A percentile compares a stretch with the other conserved stretches of the same genome.
Evolutionary conservation across 805 yeast species (phyloP).

Genomic region (Suhomyces sp.): DNA sequence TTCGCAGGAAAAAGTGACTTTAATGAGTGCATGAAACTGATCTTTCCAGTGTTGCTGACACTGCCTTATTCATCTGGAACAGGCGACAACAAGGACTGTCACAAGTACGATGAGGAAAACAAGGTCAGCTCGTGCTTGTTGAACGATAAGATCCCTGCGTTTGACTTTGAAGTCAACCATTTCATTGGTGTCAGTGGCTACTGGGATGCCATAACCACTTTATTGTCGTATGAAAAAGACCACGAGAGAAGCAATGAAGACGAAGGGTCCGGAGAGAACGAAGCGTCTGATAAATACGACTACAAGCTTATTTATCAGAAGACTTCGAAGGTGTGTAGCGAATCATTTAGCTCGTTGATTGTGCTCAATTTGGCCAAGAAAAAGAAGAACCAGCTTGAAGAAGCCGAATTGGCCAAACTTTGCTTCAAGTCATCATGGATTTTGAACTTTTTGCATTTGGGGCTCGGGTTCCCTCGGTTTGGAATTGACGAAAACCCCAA

Average conservation of each 20-base stretch:
- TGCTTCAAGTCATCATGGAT: constrained; percentile 66
- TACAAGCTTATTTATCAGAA: constrained; percentile 42
- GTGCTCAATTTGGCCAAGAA: constrained; percentile 29
- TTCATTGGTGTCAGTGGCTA: constrained; percentile 68
- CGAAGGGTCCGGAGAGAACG: background rate
- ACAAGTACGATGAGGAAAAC: constrained; percentile 27
- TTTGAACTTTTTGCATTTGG: constrained; percentile 54
- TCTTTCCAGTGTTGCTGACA: constrained; percentile 45
- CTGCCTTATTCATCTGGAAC: constrained; percentile 23
- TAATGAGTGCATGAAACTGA: constrained; percentile 42
- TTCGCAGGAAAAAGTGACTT: constrained; percentile 56
- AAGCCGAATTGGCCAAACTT: constrained; percentile 47
- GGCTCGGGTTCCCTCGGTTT: constrained; percentile 56
- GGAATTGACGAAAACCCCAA: constrained; percentile 36
- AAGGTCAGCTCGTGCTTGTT: constrained; percentile 48
- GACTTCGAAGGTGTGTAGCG: constrained; percentile 48
- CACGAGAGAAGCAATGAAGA: background rate
- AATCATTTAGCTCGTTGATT: constrained; percentile 35
- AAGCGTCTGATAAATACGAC: constrained; percentile 33
- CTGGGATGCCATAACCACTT: constrained; percentile 57
- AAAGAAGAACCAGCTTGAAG: constrained; percentile 28
- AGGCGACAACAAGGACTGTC: constrained; percentile 24
- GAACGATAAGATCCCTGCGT: constrained; percentile 51
- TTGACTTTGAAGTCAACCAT: constrained; percentile 54
- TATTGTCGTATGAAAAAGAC: constrained; percentile 33